phyloP scores from a whole-genome alignment of 2,329 filamentous ascomycete species.

The Arthrobotrys conoides region DNA sequence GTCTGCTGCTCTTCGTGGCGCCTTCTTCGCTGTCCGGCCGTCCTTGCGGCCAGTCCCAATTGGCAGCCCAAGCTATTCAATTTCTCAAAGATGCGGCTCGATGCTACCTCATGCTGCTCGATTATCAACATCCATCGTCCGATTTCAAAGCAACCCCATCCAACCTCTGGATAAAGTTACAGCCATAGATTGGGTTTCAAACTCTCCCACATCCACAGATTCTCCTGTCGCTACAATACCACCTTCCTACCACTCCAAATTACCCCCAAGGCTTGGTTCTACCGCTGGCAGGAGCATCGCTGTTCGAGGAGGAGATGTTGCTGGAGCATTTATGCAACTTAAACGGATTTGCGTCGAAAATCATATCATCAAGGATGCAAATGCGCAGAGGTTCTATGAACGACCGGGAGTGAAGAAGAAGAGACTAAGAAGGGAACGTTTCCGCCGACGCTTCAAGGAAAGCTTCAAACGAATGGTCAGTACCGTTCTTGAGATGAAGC shows the following conservation, averaged over 20 bases:
- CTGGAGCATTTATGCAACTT: slow-evolving; percentile 69
- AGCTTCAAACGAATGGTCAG: slow-evolving; percentile 77
- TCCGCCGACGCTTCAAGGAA: slow-evolving; percentile 77
- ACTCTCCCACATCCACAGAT: slow-evolving; percentile 10
- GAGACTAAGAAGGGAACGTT: slow-evolving; percentile 78
- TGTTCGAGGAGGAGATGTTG: slow-evolving; percentile 69
- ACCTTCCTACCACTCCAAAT: slow-evolving; percentile 53
- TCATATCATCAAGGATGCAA: slow-evolving; percentile 72
- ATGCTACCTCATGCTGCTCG: slow-evolving; percentile 2
- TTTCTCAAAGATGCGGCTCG: background rate
- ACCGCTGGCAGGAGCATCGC: slow-evolving; percentile 65
- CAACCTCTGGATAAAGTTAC: slow-evolving; percentile 15
- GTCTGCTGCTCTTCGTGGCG: slow-evolving; percentile 9
- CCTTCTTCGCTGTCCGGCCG: slow-evolving; percentile 2
- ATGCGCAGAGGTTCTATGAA: slow-evolving; percentile 79
- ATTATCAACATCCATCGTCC: slow-evolving; percentile 31
- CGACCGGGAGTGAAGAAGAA: slow-evolving; percentile 82
- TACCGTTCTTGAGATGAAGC: slow-evolving; percentile 78
- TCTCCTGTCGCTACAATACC: slow-evolving; percentile 13
- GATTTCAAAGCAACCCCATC: slow-evolving; percentile 11
- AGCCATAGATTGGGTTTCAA: slow-evolving; percentile 19
- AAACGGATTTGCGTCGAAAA: slow-evolving; percentile 71
- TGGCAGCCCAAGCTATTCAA: background rate
- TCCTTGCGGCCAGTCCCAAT: background rate
- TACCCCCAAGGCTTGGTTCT: slow-evolving; percentile 63